Evolutionary conservation across 257 asterid species (phyloP).

Genomic region (Solanum acaule): DNA sequence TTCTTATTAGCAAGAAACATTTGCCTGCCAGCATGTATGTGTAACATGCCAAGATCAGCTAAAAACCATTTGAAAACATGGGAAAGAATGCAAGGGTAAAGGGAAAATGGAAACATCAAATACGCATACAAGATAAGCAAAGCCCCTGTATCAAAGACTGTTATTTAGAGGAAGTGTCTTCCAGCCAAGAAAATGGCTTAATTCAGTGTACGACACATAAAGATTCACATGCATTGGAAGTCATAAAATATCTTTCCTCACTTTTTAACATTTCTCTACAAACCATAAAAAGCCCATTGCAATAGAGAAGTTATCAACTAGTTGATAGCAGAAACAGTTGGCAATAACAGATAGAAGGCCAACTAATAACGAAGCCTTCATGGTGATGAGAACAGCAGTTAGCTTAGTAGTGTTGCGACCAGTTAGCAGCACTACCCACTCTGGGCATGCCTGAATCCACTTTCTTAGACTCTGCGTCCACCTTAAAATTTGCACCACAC

Average conservation of each 20-base stretch:
- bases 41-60: background rate
- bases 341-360: conserved; percentile 15
- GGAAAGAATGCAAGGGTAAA: background rate
- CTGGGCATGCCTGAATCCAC: conserved; percentile 63
- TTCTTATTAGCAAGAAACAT: background rate
- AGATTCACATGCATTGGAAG: background rate
- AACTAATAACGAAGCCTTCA: conserved; percentile 10
- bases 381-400: background rate
- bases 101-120: background rate
- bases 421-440: conserved; percentile 91
- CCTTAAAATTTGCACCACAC: conserved; percentile 77
- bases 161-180: background rate
- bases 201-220: background rate
- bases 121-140: background rate
- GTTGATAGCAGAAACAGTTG: background rate
- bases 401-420: conserved; percentile 70
- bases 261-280: background rate
- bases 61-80: background rate
- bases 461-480: conserved; percentile 60
- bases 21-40: background rate
- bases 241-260: background rate
- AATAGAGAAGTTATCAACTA: background rate
- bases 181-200: background rate
- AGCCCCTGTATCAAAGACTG: background rate
- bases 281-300: background rate